Percentiles rank a stretch among this genome's conserved stretches.
phyloP scores from a whole-genome alignment of 805 yeast genomes.

The Groenewaldozyma tartarivorans region DNA sequence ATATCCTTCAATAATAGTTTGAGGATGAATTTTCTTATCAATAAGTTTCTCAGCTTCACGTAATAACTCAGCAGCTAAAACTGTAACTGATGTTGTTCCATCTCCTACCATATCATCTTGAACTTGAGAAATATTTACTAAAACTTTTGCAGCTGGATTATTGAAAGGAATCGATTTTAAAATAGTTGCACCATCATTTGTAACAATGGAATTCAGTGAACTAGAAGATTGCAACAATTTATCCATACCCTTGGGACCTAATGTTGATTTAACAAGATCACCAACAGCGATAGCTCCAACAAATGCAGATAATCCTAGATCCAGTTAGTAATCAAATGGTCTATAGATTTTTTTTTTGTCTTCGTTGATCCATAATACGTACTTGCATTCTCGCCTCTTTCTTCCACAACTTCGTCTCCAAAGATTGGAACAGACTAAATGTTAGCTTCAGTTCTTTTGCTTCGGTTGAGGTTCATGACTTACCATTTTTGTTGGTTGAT shows the following conservation, averaged over 20 bases:
- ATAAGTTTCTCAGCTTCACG: conserved; percentile 91
- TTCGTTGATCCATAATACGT: not conserved
- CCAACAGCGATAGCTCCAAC: conserved; percentile 99
- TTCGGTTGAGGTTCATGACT: too few species aligned
- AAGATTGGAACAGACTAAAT: conserved; percentile 82
- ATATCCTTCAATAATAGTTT: conserved; percentile 92
- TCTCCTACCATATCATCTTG: conserved; percentile 99
- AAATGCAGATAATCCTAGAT: conserved; percentile 67
- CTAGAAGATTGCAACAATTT: conserved; percentile 82
- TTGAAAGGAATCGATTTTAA: conserved; percentile 88
- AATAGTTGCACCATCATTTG: conserved; percentile 98
- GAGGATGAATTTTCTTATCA: conserved; percentile 91
- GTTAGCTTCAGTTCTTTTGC: too few species aligned
- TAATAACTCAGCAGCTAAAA: conserved; percentile 85
- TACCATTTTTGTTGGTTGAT: too few species aligned
- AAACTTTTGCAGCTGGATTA: conserved; percentile 94
- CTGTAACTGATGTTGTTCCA: conserved; percentile 96
- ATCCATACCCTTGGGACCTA: conserved; percentile 99
- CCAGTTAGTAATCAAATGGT: not conserved
- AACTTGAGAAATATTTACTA: conserved; percentile 89
- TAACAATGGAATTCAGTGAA: conserved; percentile 68
- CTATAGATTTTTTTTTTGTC: not conserved
- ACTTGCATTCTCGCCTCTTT: conserved; percentile 96
- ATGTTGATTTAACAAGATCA: conserved; percentile 83
- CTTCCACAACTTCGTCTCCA: conserved; percentile 96